Conservation (phyloP, 805 yeast genomes). For the Ogataea nonfermentans region DNA sequence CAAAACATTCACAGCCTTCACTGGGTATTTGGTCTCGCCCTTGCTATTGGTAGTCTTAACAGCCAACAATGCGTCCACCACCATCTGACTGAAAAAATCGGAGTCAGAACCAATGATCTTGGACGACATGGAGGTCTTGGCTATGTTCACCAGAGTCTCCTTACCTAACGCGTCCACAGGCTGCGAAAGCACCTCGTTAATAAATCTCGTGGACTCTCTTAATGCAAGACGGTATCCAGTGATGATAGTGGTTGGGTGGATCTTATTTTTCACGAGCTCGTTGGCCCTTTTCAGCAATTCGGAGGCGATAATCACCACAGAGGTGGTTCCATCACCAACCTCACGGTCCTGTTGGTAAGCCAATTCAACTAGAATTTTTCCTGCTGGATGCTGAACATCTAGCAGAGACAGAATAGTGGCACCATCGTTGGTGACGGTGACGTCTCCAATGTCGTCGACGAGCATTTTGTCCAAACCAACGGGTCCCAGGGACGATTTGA, state of each 20-base stretch:
- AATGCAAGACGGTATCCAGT: constrained; percentile 94
- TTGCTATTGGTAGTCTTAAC: constrained; percentile 86
- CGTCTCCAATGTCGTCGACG: constrained; percentile 98
- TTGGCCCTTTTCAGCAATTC: constrained; percentile 91
- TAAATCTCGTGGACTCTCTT: constrained; percentile 84
- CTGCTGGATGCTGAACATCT: constrained; percentile 99
- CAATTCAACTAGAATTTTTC: constrained; percentile 91
- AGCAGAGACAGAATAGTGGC: constrained; percentile 88
- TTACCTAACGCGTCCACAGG: constrained; percentile 79
- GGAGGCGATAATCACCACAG: constrained; percentile 93
- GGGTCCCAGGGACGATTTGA: constrained; percentile 93
- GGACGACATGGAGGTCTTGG: constrained; percentile 95
- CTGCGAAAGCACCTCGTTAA: constrained; percentile 78
- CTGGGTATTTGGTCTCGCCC: constrained; percentile 91
- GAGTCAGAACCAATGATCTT: constrained; percentile 94
- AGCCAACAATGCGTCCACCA: constrained; percentile 92
- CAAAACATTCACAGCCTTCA: constrained; percentile 91
- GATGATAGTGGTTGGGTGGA: constrained; percentile 97
- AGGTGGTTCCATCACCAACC: constrained; percentile 98
- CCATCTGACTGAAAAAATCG: constrained; percentile 85
- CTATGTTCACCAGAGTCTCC: constrained; percentile 84
- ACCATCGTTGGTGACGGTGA: constrained; percentile 97
- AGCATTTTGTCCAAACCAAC: constrained; percentile 98
- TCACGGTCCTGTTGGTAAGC: constrained; percentile 99
- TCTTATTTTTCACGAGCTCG: constrained; percentile 86